Percentiles rank a stretch among this genome's conserved stretches.
Evolutionary conservation across 2,329 filamentous ascomycete species (phyloP).

Genomic region (Plectosphaerella cucumerina): DNA sequence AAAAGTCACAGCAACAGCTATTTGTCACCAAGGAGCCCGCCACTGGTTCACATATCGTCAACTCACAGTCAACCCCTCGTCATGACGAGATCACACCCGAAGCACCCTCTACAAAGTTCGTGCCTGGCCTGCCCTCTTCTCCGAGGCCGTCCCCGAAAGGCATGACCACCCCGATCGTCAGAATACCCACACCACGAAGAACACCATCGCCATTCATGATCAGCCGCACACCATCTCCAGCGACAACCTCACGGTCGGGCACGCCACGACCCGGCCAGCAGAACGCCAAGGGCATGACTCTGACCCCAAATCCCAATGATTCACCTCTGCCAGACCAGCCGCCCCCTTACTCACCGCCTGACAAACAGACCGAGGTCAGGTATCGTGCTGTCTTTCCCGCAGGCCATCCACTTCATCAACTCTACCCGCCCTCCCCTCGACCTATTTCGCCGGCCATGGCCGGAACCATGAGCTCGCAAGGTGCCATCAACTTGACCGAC

Average conservation of each 20-base stretch:
- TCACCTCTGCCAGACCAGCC: constrained; percentile 32
- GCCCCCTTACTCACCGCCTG: constrained; percentile 52
- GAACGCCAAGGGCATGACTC: constrained; percentile 6
- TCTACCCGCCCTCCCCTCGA: constrained; percentile 54
- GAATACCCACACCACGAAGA: constrained; percentile 29
- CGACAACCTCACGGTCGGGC: constrained; percentile 21
- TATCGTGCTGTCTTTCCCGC: constrained; percentile 58
- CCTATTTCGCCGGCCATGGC: constrained; percentile 60
- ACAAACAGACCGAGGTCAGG: constrained; percentile 34
- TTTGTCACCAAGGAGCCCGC: not conserved
- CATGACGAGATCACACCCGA: not conserved
- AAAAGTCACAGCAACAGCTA: constrained; percentile 11
- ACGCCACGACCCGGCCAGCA: constrained; percentile 9
- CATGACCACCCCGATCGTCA: constrained; percentile 26
- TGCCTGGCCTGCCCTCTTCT: constrained; percentile 12
- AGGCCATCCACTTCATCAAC: constrained; percentile 38
- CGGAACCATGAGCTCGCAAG: constrained; percentile 57
- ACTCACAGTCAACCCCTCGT: not conserved
- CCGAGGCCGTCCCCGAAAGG: constrained; percentile 11
- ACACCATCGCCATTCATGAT: constrained; percentile 23
- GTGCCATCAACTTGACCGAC: constrained; percentile 56
- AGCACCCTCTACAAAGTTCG: not conserved
- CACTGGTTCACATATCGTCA: not conserved
- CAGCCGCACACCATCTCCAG: constrained; percentile 12
- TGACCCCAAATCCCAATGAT: not conserved